These are phyloP conservation scores for Solanum arcanum DNA, from an alignment of 257 asterid species.

Conservation along the genomic window DNA sequence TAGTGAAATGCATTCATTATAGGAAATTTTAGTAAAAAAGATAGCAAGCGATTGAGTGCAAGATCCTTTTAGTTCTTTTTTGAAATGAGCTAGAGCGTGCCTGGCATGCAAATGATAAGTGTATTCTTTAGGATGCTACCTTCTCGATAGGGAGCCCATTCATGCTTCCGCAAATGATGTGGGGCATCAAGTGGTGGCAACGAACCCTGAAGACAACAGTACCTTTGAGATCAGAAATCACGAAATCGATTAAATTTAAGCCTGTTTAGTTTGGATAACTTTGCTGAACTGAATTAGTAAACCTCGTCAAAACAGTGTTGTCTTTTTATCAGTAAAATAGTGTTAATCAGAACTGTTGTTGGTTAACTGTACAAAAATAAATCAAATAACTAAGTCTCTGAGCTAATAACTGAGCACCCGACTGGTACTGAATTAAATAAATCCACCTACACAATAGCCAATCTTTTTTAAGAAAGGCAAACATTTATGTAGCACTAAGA, in stretches of 20 bases:
- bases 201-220: slow-evolving; percentile 43
- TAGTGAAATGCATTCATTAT: background rate
- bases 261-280: background rate
- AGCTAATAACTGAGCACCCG: background rate
- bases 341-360: background rate
- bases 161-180: slow-evolving; percentile 92
- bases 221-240: background rate
- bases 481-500: background rate
- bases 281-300: background rate
- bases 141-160: slow-evolving; percentile 95
- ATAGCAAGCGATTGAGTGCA: background rate
- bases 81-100: background rate
- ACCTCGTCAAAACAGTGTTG: background rate
- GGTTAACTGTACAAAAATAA: background rate
- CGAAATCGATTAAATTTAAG: background rate
- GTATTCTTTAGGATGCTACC: slow-evolving; percentile 32
- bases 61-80: background rate
- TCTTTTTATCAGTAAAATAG: background rate
- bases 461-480: background rate
- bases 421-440: background rate
- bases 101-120: background rate
- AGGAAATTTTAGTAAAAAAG: background rate
- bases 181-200: slow-evolving; percentile 97
- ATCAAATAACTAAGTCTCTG: background rate
- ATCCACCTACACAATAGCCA: background rate